Conservation (phyloP, 306 rosid species). For the Acacia crassicarpa region DNA sequence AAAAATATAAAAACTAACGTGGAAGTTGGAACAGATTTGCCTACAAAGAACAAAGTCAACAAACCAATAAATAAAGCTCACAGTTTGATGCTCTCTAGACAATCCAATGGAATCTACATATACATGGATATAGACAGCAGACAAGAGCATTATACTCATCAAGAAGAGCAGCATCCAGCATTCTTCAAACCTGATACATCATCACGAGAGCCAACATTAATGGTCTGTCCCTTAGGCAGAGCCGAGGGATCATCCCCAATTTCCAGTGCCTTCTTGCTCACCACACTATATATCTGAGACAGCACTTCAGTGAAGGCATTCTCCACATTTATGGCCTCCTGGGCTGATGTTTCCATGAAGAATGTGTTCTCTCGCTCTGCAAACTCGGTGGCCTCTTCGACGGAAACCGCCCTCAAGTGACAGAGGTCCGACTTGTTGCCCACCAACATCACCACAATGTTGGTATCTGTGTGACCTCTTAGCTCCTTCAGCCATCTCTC, state of each 20-base stretch:
- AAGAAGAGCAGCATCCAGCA: conserved; percentile 65
- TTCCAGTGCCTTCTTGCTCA: conserved; percentile 75
- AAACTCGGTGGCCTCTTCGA: conserved; percentile 60
- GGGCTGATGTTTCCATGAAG: conserved; percentile 88
- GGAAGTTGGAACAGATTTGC: conserved; percentile 27
- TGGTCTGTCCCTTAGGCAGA: conserved; percentile 69
- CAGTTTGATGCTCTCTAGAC: conserved; percentile 34
- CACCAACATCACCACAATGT: conserved; percentile 74
- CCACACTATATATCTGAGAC: conserved; percentile 59
- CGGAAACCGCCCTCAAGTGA: conserved; percentile 68
- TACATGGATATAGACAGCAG: conserved; percentile 36
- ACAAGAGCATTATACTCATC: conserved; percentile 2
- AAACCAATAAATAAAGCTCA: conserved; percentile 11
- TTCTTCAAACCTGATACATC: conserved; percentile 79
- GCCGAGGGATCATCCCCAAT: conserved; percentile 77
- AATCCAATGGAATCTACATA: conserved; percentile 33
- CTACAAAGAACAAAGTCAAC: conserved; percentile 19
- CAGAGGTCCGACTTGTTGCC: conserved; percentile 83
- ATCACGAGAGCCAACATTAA: conserved; percentile 63
- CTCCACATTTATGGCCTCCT: conserved; percentile 74
- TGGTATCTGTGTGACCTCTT: conserved; percentile 82
- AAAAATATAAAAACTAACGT: background rate
- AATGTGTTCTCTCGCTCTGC: conserved; percentile 64
- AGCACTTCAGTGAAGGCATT: conserved; percentile 72
- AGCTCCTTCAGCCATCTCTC: conserved; percentile 90